Base-by-base conservation (phyloP, 805 yeast genomes). In the Barnettozyma sp. region DNA sequence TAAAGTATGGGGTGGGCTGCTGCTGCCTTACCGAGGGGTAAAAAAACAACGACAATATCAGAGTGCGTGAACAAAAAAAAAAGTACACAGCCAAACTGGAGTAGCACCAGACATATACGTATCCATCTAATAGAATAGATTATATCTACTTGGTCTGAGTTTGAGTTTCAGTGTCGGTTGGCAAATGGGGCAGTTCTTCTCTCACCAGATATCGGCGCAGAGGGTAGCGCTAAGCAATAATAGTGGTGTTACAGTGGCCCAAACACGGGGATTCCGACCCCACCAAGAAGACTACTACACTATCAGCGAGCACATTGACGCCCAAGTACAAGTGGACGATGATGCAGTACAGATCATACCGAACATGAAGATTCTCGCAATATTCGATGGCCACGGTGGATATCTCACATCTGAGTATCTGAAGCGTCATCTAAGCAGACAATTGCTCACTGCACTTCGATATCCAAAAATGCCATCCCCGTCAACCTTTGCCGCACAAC, bases 371-470 rank as follows among this genome's bases (percentile, higher is more conserved):
- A 66, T 82, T 3, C 80, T 78, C 54, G 86, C 81, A 0, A 82
- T 82, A 2, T 82, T 79, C 56, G 94, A 82, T 56, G 94, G 94
- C 2, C 94, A 82, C 55, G 94, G 94, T 3, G 88, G 90, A 12
- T 64, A 70, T 6, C 68, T 70, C 18, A 68, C 82, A 16, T 76
- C 88, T 2, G 66, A 65, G 23, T 72, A 62, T 42, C 56, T 82
- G 5, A 65, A 76, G 27, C 49, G 51, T 15, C 56, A 53, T 30
- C 43, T 52, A 11, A 54, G 58, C 18, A 55, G 54, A 9, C 38
- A 31, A 18, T 34, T 46, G 21, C 13, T 41, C n/a, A 9, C 30
- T 10, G 11, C 30, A 7, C 30, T 27, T 12, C 14, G 30, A 7
- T 20, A 22, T 12, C n/a, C n/a, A n/a, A n/a, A n/a, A n/a, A n/a